Conservation (phyloP, 169 alveolate species). For the Plasmodium gaboni region DNA sequence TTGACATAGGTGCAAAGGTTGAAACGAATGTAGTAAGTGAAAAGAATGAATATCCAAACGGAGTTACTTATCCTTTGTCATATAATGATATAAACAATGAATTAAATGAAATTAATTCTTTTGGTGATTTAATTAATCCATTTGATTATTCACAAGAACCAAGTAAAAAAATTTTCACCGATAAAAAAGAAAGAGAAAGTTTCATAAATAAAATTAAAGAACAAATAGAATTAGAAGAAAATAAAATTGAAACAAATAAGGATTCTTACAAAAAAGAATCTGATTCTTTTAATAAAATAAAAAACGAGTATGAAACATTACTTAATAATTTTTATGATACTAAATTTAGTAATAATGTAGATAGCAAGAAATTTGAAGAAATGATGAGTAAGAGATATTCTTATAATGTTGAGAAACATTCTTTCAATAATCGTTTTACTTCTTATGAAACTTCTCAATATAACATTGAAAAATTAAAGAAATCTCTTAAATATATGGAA, state of each 20-base stretch:
- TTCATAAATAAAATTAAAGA: constrained; percentile 10
- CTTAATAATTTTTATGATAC: neutral
- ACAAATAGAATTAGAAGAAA: neutral
- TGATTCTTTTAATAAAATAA: neutral
- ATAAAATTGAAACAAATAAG: too few species aligned
- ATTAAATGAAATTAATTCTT: neutral
- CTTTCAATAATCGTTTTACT: neutral
- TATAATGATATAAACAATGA: neutral
- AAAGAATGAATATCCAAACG: constrained; percentile 27
- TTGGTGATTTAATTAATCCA: constrained; percentile 24
- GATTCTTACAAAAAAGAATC: neutral
- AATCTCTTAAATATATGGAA: constrained; percentile 20
- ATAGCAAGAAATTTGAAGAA: neutral
- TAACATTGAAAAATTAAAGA: constrained; percentile 13
- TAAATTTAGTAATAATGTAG: constrained; percentile 14
- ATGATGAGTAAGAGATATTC: constrained; percentile 3
- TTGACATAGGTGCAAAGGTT: neutral
- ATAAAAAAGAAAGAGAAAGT: neutral
- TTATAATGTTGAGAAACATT: neutral
- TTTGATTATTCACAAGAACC: neutral
- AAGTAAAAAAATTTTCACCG: neutral
- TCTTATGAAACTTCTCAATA: neutral
- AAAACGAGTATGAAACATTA: neutral
- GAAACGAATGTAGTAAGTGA: neutral
- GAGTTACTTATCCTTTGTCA: constrained; percentile 12